Evolutionary conservation across 2,329 filamentous ascomycete genomes (phyloP).

Genomic region (Simplicillium aogashimaense): DNA sequence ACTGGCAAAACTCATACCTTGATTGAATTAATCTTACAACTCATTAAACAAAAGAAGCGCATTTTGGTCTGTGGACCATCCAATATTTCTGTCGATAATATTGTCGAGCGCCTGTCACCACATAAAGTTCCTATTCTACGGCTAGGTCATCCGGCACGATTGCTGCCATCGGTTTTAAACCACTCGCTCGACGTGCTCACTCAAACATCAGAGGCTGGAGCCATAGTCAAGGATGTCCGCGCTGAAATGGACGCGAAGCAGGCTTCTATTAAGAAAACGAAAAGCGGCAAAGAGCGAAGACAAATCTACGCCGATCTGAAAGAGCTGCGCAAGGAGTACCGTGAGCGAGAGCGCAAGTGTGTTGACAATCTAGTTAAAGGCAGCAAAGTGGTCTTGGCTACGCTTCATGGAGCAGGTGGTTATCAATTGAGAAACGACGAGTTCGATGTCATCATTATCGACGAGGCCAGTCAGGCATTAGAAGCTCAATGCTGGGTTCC

Average conservation of each 20-base stretch:
- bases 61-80: constrained; percentile 92
- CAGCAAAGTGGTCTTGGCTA: constrained; percentile 84
- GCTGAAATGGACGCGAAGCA: constrained; percentile 91
- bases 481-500: constrained; percentile 98
- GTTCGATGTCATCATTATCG: constrained; percentile 92
- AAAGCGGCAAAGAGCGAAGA: constrained; percentile 66
- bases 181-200: constrained; percentile 90
- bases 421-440: constrained; percentile 68
- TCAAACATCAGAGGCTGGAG: constrained; percentile 79
- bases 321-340: constrained; percentile 78
- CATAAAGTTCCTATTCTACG: constrained; percentile 82
- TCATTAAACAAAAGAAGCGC: constrained; percentile 62
- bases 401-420: constrained; percentile 83
- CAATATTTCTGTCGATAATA: constrained; percentile 97
- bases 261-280: constrained; percentile 77
- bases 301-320: constrained; percentile 79
- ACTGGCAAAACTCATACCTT: constrained; percentile 96
- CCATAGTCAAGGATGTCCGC: constrained; percentile 81
- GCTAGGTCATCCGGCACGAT: constrained; percentile 82
- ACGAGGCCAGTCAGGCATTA: constrained; percentile 90
- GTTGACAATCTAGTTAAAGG: constrained; percentile 63
- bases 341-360: constrained; percentile 73
- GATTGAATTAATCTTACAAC: constrained; percentile 89
- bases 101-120: constrained; percentile 80
- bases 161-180: constrained; percentile 77